A percentile compares a stretch with the other conserved stretches of the same genome.
These are phyloP conservation scores for Pisolithus sp. DNA, from an alignment of 768 basidiomycete genomes.

Conservation along the genomic window DNA sequence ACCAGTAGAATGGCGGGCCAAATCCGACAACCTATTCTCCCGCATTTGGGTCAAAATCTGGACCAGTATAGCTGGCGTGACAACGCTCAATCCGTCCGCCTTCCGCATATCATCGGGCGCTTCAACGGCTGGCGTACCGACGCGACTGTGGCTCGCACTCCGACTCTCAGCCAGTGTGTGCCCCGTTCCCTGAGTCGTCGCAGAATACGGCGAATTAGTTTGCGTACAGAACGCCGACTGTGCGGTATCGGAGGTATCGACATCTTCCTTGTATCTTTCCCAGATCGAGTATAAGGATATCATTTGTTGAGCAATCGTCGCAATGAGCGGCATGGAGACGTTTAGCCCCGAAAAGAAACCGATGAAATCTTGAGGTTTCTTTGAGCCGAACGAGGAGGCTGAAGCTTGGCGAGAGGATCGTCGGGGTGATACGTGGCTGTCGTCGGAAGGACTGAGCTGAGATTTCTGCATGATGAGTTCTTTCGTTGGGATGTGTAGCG, in stretches of 20 bases:
- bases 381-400: slow-evolving; percentile 20
- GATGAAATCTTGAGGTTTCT: slow-evolving; percentile 59
- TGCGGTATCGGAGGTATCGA: slow-evolving; percentile 28
- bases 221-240: slow-evolving; percentile 13
- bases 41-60: slow-evolving; percentile 59
- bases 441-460: slow-evolving; percentile 11
- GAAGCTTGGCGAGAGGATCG: slow-evolving; percentile 49
- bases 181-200: slow-evolving; percentile 15
- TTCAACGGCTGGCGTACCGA: slow-evolving; percentile 22
- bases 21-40: slow-evolving; percentile 53
- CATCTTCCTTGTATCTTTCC: slow-evolving; percentile 74
- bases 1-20: slow-evolving; percentile 38
- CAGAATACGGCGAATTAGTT: slow-evolving; percentile 15
- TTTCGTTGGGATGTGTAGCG: slow-evolving; percentile 58
- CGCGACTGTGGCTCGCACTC: slow-evolving; percentile 22
- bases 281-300: slow-evolving; percentile 84
- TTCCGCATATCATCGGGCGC: slow-evolving; percentile 14
- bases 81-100: slow-evolving; percentile 19
- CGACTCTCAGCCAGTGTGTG: slow-evolving; percentile 16
- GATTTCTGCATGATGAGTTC: slow-evolving; percentile 36
- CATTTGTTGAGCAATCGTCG: slow-evolving; percentile 87
- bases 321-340: slow-evolving; percentile 74
- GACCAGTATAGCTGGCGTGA: slow-evolving; percentile 57
- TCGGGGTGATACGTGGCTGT: slow-evolving; percentile 33
- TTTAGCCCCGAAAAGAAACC: slow-evolving; percentile 82